Base-by-base conservation (phyloP, 108 stramenopile genomes). In the Epipyxis sp. region DNA sequence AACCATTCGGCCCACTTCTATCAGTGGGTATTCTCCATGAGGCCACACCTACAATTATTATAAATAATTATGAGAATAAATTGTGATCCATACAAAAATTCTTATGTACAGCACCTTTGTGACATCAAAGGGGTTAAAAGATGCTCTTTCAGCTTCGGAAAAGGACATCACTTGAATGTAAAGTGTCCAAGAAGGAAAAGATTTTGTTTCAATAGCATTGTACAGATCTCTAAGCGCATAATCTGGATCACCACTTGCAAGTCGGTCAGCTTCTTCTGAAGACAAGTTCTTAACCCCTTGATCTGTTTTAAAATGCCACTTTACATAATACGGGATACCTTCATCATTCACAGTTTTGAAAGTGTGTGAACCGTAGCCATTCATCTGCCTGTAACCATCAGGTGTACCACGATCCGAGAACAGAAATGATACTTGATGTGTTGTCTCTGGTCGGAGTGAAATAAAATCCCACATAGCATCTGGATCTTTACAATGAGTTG, bases 271-370 rank as follows among this genome's bases (percentile, higher is more conserved):
- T 59, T 82, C 76, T 1, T 76, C 78, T 25, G 88, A 79, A 10
- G 84, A 65, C 27, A 90, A 83, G 83, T 89, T 89, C 76, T 78
- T 69, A 67, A 88, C 82, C 39, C 90, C 90, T 81, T 90, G 90
- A 85, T 90, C 87, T 3, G 90, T 89, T 84, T 90, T 90, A 79
- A 86, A 83, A 80, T 90, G 90, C 57, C 88, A 90, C 84, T 90
- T 90, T 79, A 89, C 88, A 77, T 87, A 90, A 0, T 0, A 39
- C 32, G 65, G 32, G 77, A 84, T 78, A 40, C 85, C 85, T 16
- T 86, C 27, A 20, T 79, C 86, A 67, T 89, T 90, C 61, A 88
- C 86, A 78, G 80, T 86, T 76, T 88, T 89, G 86, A 90, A 90
- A 44, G 90, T 90, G 82, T 90, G 90, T 44, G 77, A 79, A 50